phyloP scores from a whole-genome alignment of 1,139 yeast species.

The Pichia norvegensis region DNA sequence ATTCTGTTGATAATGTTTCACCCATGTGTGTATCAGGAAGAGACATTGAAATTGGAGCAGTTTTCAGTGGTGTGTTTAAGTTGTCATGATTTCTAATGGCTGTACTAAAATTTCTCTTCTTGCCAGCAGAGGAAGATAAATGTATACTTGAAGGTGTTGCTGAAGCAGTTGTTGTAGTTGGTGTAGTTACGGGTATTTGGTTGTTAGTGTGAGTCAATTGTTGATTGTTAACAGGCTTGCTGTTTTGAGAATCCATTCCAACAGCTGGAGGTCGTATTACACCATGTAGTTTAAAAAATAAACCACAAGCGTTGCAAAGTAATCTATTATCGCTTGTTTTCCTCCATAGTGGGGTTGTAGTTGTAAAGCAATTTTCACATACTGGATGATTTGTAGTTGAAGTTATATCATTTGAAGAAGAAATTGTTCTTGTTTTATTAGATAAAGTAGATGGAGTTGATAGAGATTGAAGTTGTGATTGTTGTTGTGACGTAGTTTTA shows the following conservation, averaged over 20 bases:
- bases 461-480: constrained; percentile 5
- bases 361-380: constrained; percentile 49
- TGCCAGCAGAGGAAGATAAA: neutral
- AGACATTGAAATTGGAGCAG: constrained; percentile 9
- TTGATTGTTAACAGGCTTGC: neutral
- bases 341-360: constrained; percentile 54
- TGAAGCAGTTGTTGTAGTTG: neutral
- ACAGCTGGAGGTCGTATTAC: constrained; percentile 43
- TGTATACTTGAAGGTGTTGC: neutral
- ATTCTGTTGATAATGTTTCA: constrained; percentile 27
- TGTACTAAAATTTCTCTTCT: constrained; percentile 9
- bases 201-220: neutral
- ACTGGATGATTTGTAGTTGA: constrained; percentile 21
- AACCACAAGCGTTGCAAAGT: constrained; percentile 54
- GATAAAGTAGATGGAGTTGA: constrained; percentile 15
- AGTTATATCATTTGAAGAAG: neutral
- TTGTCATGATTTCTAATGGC: constrained; percentile 8
- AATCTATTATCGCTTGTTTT: constrained; percentile 46
- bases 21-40: constrained; percentile 27
- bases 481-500: neutral
- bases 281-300: constrained; percentile 50
- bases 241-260: neutral
- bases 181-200: neutral
- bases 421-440: neutral
- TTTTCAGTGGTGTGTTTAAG: neutral